Evolutionary conservation across 1,284 basidiomycete genomes (phyloP).

Genomic region (Puccinia novopanici): DNA sequence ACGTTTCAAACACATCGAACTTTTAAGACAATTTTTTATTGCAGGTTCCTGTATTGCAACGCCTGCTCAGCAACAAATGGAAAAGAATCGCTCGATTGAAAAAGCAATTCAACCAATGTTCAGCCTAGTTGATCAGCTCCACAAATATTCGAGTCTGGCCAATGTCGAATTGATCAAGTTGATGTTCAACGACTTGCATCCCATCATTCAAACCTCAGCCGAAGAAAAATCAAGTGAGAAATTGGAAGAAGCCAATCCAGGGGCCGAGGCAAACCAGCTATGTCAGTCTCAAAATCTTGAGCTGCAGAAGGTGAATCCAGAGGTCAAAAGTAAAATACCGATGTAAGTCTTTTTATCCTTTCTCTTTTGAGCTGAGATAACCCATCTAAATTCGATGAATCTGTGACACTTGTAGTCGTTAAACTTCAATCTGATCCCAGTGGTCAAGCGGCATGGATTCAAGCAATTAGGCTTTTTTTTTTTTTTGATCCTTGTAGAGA

Average conservation of each 20-base stretch:
- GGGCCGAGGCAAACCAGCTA: background rate
- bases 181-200: conserved; percentile 45
- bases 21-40: conserved; percentile 38
- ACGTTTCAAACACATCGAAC: conserved; percentile 40
- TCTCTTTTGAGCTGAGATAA: background rate
- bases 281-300: background rate
- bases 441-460: conserved; percentile 39
- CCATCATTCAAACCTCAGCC: conserved; percentile 5
- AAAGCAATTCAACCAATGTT: conserved; percentile 2
- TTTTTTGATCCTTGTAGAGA: too few species aligned
- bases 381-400: too few species aligned
- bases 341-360: conserved; percentile 15
- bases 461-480: too few species aligned
- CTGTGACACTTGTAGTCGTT: conserved; percentile 27
- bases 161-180: conserved; percentile 42
- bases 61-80: background rate
- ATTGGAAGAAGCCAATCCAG: background rate
- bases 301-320: conserved; percentile 13
- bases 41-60: conserved; percentile 26
- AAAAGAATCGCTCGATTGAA: conserved; percentile 6
- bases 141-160: conserved; percentile 21
- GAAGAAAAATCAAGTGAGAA: background rate
- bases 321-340: conserved; percentile 38
- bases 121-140: conserved; percentile 12
- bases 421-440: conserved; percentile 26